phyloP scores from a whole-genome alignment of 208 protist genomes.

The Polymyxa betae region DNA sequence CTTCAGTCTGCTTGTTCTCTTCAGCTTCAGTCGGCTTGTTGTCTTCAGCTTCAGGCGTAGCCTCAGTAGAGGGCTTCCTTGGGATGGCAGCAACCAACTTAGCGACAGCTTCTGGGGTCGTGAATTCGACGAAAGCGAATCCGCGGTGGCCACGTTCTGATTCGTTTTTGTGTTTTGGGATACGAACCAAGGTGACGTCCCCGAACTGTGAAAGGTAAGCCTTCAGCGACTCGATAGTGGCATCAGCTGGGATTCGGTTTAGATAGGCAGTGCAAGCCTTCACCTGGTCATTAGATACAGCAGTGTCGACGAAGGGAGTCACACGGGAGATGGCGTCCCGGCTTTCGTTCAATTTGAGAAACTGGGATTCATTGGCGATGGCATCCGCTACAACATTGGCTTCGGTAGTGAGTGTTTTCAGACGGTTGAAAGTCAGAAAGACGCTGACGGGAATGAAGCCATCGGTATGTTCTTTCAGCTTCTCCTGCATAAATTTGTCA shows the following conservation, averaged over 20 bases:
- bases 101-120: not conserved
- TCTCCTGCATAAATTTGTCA: conserved; percentile 24
- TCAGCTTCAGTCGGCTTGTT: not conserved
- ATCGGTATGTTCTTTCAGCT: not conserved
- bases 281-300: not conserved
- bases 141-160: not conserved
- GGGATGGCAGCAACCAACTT: not conserved
- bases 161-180: not conserved
- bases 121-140: conserved; percentile 47
- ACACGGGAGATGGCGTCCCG: not conserved
- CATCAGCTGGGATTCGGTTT: conserved; percentile 2
- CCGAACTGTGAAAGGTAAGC: not conserved
- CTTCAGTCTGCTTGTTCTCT: not conserved
- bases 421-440: conserved; percentile 22
- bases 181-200: conserved; percentile 1
- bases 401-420: not conserved
- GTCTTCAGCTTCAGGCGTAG: not conserved
- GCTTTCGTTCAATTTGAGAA: conserved; percentile 5
- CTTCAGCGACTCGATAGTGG: conserved; percentile 32
- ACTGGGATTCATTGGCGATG: not conserved
- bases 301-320: not conserved
- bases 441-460: not conserved
- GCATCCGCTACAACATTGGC: not conserved
- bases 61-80: not conserved
- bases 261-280: conserved; percentile 16